Base-by-base conservation (phyloP, 2,329 filamentous ascomycete genomes). In the Venturia effusa region DNA sequence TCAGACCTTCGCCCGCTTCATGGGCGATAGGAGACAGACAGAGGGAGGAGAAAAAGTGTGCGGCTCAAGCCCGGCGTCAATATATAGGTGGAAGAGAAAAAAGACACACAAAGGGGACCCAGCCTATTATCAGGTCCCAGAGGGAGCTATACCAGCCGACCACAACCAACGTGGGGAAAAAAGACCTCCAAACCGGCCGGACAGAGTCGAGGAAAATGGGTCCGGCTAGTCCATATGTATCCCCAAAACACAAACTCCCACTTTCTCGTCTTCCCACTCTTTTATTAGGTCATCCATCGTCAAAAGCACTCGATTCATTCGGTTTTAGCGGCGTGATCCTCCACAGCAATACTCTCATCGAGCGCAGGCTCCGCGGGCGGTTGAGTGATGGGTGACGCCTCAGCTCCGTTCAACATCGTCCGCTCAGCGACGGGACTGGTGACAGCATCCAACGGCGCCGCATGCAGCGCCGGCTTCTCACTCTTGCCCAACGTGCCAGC, bases 391-490 rank as follows among this genome's bases (percentile, higher is more conserved):
- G 51, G 27, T 19, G 19, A 55, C 13, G 32, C 51, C 30, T 34
- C 57, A 34, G 37, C 57, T 8, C 57, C 57, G 15, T 60, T 60
- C 57, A 30, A 6, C 57, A 60, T 40, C 2, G 40, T 57, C 32
- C 51, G 57, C 32, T 63, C 61, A 5, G 51, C 51, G 17, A 15
- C 48, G 10, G 61, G 61, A 59, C 45, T 55, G 1, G 51, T 41
- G 41, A 92, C 84, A 15, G 84, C 84, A 73, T 96, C 90, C 55
- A 97, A 76, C 1, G 92, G 90, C 30, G 90, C 93, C 5, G 90
- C 87, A 74, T 97, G 94, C 67, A 97, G 77, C 3, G 94, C 92
- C 19, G 94, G 94, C 71, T 89, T 90, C 60, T 81, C 80, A 19
- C 76, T 73, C 60, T 79, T 80, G 4, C 78, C 80, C 72, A 78